phyloP scores from a whole-genome alignment of 768 basidiomycete species.

The Phanerodontia chrysosporium region DNA sequence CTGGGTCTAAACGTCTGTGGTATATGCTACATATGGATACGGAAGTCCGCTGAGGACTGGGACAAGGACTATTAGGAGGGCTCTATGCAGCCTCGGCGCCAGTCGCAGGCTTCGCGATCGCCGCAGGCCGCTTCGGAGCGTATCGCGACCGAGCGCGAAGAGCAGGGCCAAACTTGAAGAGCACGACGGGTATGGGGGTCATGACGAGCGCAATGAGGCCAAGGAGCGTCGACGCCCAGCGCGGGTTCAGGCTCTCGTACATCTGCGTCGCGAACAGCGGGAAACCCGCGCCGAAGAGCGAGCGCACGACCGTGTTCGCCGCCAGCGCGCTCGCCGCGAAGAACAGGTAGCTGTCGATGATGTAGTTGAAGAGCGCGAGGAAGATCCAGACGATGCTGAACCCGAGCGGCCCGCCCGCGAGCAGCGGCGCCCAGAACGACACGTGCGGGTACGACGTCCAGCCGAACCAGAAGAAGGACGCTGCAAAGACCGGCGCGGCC shows the following conservation, averaged over 20 bases:
- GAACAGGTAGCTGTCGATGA: constrained; percentile 57
- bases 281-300: constrained; percentile 27
- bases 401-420: constrained; percentile 45
- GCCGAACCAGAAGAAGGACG: constrained; percentile 68
- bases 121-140: constrained; percentile 12
- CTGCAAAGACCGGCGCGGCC: constrained; percentile 46
- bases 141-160: constrained; percentile 23
- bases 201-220: constrained; percentile 50
- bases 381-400: constrained; percentile 54
- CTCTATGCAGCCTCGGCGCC: not conserved
- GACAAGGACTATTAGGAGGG: no score
- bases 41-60: no score
- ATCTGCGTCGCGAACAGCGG: constrained; percentile 37
- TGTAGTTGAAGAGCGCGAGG: constrained; percentile 56
- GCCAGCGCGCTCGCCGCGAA: constrained; percentile 60
- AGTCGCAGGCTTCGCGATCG: not conserved
- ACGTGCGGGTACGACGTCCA: constrained; percentile 57
- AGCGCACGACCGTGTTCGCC: constrained; percentile 48
- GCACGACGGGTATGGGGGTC: constrained; percentile 38
- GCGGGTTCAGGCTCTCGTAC: constrained; percentile 46
- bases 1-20: no score
- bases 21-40: no score
- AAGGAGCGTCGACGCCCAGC: constrained; percentile 58
- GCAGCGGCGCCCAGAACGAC: constrained; percentile 51
- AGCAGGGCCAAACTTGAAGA: constrained; percentile 20